phyloP scores from a whole-genome alignment of 2,329 filamentous ascomycete species.

The Fusarium vanettenii region DNA sequence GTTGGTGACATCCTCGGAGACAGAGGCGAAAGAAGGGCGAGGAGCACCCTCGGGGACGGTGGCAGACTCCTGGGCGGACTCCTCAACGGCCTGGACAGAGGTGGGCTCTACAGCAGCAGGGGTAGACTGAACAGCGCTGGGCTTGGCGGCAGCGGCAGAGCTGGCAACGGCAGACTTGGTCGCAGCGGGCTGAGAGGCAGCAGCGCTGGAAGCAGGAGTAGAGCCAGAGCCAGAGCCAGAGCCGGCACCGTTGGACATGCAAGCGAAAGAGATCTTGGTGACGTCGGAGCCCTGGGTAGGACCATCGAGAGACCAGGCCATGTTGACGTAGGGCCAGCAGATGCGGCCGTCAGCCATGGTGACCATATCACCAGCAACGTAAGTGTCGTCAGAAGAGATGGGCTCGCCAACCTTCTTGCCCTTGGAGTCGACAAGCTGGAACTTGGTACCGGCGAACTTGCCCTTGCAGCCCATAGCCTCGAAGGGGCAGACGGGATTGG shows the following conservation, averaged over 20 bases:
- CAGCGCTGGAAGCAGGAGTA: slow-evolving; percentile 1
- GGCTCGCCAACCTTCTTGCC: slow-evolving; percentile 64
- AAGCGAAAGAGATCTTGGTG: slow-evolving; percentile 66
- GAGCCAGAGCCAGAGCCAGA: slow-evolving; percentile 5
- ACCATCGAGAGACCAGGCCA: slow-evolving; percentile 59
- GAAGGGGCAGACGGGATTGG: slow-evolving; percentile 63
- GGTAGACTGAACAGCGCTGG: slow-evolving; percentile 12
- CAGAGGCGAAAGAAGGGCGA: slow-evolving; percentile 31
- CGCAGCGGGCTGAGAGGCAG: slow-evolving; percentile 13
- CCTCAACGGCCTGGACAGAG: slow-evolving; percentile 18
- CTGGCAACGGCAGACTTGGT: slow-evolving; percentile 17
- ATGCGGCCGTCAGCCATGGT: slow-evolving; percentile 67
- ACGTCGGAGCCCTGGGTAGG: slow-evolving; percentile 38
- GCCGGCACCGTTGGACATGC: slow-evolving; percentile 45
- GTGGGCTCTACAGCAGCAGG: slow-evolving; percentile 10
- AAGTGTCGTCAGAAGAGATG: slow-evolving; percentile 63
- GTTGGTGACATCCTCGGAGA: slow-evolving; percentile 26
- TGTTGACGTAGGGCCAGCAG: slow-evolving; percentile 71
- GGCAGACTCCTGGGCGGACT: slow-evolving; percentile 7
- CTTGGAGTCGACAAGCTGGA: slow-evolving; percentile 65
- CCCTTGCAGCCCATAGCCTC: slow-evolving; percentile 71
- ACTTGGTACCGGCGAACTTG: slow-evolving; percentile 68
- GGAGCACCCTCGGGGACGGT: slow-evolving; percentile 25
- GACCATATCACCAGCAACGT: slow-evolving; percentile 72
- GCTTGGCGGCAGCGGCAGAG: slow-evolving; percentile 5